Percentiles rank a stretch among this genome's conserved stretches.
These are phyloP conservation scores for Sergeia podlipaevii DNA, from an alignment of 208 protist genomes.

Conservation along the genomic window DNA sequence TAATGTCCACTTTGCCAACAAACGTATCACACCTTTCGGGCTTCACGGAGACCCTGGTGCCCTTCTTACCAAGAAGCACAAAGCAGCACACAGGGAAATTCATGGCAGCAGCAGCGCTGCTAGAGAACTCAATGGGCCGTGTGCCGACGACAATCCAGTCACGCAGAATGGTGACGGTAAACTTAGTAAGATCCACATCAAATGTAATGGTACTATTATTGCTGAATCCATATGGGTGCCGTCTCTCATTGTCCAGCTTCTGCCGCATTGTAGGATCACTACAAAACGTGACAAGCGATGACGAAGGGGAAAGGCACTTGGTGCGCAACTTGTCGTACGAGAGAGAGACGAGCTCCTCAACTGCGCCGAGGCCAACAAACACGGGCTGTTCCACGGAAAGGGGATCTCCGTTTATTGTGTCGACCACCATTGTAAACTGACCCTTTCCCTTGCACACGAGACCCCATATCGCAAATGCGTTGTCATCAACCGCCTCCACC, in stretches of 20 bases:
- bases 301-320: slow-evolving; percentile 30
- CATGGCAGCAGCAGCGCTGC: background rate
- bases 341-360: slow-evolving; percentile 51
- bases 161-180: slow-evolving; percentile 47
- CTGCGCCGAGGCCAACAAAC: slow-evolving; percentile 70
- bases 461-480: slow-evolving; percentile 81
- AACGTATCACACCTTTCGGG: slow-evolving; percentile 46
- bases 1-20: slow-evolving; percentile 35
- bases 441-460: slow-evolving; percentile 38
- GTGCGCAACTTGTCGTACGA: slow-evolving; percentile 64
- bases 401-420: slow-evolving; percentile 56
- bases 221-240: slow-evolving; percentile 66
- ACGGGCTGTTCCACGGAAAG: slow-evolving; percentile 52
- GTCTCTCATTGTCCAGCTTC: slow-evolving; percentile 42
- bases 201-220: slow-evolving; percentile 72
- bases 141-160: slow-evolving; percentile 79
- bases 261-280: slow-evolving; percentile 72
- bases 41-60: slow-evolving; percentile 51
- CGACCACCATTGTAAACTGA: slow-evolving; percentile 64
- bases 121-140: slow-evolving; percentile 23
- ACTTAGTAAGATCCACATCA: slow-evolving; percentile 39
- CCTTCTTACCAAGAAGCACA: slow-evolving; percentile 70
- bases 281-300: slow-evolving; percentile 30
- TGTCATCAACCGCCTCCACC: slow-evolving; percentile 55
- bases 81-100: slow-evolving; percentile 57